Percentiles rank a stretch among this genome's conserved stretches.
Evolutionary conservation across 331 rosid species (phyloP).

Genomic region (Phaseolus coccineus): DNA sequence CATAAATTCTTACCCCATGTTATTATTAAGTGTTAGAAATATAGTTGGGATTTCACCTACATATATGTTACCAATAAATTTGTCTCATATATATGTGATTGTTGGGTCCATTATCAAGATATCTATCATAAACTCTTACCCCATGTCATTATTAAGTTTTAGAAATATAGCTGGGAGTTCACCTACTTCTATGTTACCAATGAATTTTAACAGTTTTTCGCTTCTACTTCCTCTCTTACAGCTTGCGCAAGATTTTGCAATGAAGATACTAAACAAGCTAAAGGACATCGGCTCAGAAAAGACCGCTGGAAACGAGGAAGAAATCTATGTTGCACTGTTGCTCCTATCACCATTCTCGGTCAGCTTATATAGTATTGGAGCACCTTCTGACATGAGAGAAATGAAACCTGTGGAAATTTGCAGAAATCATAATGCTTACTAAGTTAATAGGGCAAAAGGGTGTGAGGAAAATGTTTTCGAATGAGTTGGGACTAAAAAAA

Average conservation of each 20-base stretch:
- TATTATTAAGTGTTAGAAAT: no score
- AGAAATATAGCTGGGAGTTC: no score
- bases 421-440: neutral
- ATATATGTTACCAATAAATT: no score
- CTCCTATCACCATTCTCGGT: slow-evolving; percentile 45
- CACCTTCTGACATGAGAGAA: slow-evolving; percentile 31
- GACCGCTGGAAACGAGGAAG: slow-evolving; percentile 33
- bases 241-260: slow-evolving; percentile 53
- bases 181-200: no score
- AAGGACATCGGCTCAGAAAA: slow-evolving; percentile 48
- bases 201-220: slow-evolving; percentile 62
- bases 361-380: slow-evolving; percentile 21
- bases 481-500: no score
- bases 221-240: slow-evolving; percentile 62
- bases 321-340: slow-evolving; percentile 44
- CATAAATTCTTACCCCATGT: no score
- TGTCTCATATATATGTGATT: no score
- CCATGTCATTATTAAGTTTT: no score
- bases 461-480: neutral
- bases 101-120: no score
- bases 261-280: slow-evolving; percentile 46
- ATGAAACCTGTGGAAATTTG: slow-evolving; percentile 39
- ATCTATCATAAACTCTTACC: no score
- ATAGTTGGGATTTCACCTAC: no score
- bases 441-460: neutral